phyloP scores from a whole-genome alignment of 73 alveolate genomes.

The Stentor roeselii region DNA sequence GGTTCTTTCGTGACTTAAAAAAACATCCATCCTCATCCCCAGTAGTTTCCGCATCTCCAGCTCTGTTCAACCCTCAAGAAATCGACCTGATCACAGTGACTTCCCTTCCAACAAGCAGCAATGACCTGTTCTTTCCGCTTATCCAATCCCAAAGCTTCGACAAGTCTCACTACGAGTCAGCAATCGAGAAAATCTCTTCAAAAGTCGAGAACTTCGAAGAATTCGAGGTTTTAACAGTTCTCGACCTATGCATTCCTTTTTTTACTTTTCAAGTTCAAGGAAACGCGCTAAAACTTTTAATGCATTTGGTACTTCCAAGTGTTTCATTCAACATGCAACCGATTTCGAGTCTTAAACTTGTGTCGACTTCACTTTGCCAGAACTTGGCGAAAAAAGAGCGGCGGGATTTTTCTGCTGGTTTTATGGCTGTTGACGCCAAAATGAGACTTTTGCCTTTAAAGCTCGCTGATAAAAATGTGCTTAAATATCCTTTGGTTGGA shows the following conservation, averaged over 20 bases:
- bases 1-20: not conserved
- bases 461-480: not conserved
- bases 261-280: too few species aligned
- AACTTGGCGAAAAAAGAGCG: not conserved
- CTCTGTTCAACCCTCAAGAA: not conserved
- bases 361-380: conserved; percentile 23
- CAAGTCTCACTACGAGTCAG: not conserved
- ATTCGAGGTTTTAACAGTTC: not conserved
- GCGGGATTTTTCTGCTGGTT: conserved; percentile 18
- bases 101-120: not conserved
- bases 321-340: not conserved
- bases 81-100: not conserved
- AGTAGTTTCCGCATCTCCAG: not conserved
- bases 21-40: not conserved
- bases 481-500: conserved; percentile 33
- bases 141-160: not conserved
- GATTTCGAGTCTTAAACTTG: conserved; percentile 12
- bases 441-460: conserved; percentile 28
- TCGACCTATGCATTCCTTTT: not conserved
- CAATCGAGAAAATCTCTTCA: too few species aligned
- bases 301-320: not conserved
- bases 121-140: not conserved
- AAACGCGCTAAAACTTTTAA: not conserved
- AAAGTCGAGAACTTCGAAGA: not conserved
- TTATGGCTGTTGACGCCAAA: conserved; percentile 29